Conservation (phyloP, 305 asterid species). For the Fraxinus angustifolia region DNA sequence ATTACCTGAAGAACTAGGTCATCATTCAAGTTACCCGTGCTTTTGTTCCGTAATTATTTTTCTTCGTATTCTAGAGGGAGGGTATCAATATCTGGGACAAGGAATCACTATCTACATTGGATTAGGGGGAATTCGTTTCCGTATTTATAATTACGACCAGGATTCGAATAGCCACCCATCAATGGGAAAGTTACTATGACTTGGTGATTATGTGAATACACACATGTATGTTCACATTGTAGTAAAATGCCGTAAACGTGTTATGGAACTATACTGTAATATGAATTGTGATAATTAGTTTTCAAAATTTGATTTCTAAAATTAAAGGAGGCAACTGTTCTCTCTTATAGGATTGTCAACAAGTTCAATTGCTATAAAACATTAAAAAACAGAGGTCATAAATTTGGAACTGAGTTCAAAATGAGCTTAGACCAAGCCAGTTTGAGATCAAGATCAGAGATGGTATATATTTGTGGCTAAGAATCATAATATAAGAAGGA, state of each 20-base stretch:
- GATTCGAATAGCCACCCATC: background rate
- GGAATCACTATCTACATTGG: background rate
- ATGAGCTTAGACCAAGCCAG: background rate
- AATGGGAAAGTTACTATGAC: background rate
- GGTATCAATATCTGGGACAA: too few species aligned
- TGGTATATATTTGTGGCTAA: too few species aligned
- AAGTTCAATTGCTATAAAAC: background rate
- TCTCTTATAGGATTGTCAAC: background rate
- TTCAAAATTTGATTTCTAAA: background rate
- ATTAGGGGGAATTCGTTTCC: background rate
- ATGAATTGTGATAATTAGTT: background rate
- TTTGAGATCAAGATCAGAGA: background rate
- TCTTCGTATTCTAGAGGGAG: background rate
- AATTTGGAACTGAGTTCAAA: background rate
- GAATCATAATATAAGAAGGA: background rate
- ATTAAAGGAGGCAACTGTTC: background rate
- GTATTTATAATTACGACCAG: background rate
- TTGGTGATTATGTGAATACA: too few species aligned
- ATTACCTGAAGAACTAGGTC: background rate
- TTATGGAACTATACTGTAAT: background rate
- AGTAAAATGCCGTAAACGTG: background rate
- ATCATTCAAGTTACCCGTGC: background rate
- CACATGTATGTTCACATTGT: background rate
- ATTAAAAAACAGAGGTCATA: background rate
- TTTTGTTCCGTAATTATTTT: background rate